Evolutionary conservation across 1,284 basidiomycete genomes (phyloP).

Genomic region (Cryptococcus sp.): DNA sequence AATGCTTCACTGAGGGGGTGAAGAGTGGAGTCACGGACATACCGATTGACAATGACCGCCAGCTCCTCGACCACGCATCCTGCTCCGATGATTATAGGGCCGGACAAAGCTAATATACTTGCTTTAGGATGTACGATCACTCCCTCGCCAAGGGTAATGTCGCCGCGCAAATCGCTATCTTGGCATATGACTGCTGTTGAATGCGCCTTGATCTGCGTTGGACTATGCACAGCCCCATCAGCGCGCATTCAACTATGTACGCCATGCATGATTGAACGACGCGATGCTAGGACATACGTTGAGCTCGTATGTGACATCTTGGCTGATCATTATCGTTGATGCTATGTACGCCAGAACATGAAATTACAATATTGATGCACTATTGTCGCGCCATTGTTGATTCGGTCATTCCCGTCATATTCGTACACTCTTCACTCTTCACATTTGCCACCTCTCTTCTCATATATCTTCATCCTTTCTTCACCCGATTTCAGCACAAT

Average conservation of each 20-base stretch:
- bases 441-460: slow-evolving; percentile 8
- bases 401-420: background rate
- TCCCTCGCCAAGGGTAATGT: slow-evolving; percentile 82
- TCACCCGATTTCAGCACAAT: slow-evolving; percentile 28
- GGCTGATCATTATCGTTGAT: too few relatives aligned
- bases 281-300: background rate
- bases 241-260: background rate
- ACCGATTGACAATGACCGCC: slow-evolving; percentile 75
- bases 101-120: slow-evolving; percentile 81
- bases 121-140: slow-evolving; percentile 93
- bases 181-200: slow-evolving; percentile 80
- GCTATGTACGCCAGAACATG: background rate
- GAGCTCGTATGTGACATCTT: slow-evolving; percentile 5
- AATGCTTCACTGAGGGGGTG: background rate
- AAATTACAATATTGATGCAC: background rate
- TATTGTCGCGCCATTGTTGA: background rate
- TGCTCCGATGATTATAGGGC: slow-evolving; percentile 81
- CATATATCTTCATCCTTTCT: background rate
- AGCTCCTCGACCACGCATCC: slow-evolving; percentile 90
- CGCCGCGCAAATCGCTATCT: slow-evolving; percentile 84
- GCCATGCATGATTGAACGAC: background rate
- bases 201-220: slow-evolving; percentile 63
- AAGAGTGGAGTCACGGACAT: background rate
- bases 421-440: background rate
- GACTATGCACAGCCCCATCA: background rate